Base-by-base conservation (phyloP, 2,329 filamentous ascomycete genomes). In the Sclerotinia trifoliorum region DNA sequence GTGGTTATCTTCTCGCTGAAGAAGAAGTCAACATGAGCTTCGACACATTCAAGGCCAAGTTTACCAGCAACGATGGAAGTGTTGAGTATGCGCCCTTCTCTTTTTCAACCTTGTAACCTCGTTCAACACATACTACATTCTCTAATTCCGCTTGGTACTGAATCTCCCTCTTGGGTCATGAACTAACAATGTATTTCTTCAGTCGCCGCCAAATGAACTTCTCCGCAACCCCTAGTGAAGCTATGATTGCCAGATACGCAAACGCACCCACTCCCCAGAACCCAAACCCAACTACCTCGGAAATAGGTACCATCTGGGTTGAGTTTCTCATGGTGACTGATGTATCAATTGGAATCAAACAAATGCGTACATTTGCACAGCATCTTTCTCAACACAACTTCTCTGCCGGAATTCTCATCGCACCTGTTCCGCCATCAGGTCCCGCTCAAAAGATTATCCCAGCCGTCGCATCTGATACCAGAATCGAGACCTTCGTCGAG, bases 401-500 rank as follows among this genome's bases (percentile, higher is more conserved):
- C 84, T 90, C 92, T 81, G 94, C 91, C 15, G 95, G 95, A 72
- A 92, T 99, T 79, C 92, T 97, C 81, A 87, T 99, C 75, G 94
- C 92, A 68, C 86, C 90, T 77, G 90, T 90, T 60, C 83, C 92
- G 58, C 90, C 97, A 69, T 96, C 93, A 0, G 86, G 93, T 39
- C 91, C 94, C 70, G 94, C 94, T 49, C 88, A 94, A 79, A 96
- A 96, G 82, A 88, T 94, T 73, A 90, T 96, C 74, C 88, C 88
- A 72, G 89, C 90, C 69, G 88, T 94, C 68, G 87, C 91, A 74
- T 88, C 88, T 71, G 85, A 88, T 78, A 91, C 90, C 67, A 88
- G 91, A 77, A 92, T 97, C 77, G 95, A 99, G 83, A 92, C 93
- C 78, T 99, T 99, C 83, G 87, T 94, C 75, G 95, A 98, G 83